Percentiles rank a stretch among this genome's conserved stretches.
Conservation (phyloP, 2,329 filamentous ascomycete genomes). For the Fusarium sulawesiense region DNA sequence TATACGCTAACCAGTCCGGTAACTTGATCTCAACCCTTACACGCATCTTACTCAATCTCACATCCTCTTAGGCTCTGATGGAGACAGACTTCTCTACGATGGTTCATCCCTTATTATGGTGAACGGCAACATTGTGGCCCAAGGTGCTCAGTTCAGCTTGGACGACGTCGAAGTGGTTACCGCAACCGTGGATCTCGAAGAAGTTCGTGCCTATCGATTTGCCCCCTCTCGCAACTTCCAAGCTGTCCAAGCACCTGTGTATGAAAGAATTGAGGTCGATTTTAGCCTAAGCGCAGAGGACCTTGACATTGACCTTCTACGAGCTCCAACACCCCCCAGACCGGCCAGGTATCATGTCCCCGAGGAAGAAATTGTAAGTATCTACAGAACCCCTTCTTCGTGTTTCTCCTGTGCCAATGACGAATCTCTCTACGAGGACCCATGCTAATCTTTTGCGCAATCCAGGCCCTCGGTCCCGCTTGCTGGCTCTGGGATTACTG, state of each 20-base stretch:
- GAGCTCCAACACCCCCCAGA: constrained; percentile 46
- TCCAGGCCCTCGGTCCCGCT: constrained; percentile 26
- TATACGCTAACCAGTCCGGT: constrained; percentile 54
- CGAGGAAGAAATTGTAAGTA: constrained; percentile 40
- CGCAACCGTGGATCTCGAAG: constrained; percentile 76
- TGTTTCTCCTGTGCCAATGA: neutral
- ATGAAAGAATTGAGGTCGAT: constrained; percentile 37
- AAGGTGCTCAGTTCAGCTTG: constrained; percentile 72
- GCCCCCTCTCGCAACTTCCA: constrained; percentile 68
- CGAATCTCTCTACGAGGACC: neutral
- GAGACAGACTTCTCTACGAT: constrained; percentile 66
- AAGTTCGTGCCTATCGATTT: constrained; percentile 71
- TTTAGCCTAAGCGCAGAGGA: constrained; percentile 50
- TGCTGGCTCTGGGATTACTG: constrained; percentile 37
- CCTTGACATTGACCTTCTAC: constrained; percentile 44
- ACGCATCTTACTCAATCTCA: neutral
- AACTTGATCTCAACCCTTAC: accelerated
- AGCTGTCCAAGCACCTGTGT: constrained; percentile 54
- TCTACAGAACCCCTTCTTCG: accelerated
- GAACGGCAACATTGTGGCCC: constrained; percentile 72
- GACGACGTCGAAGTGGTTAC: constrained; percentile 71
- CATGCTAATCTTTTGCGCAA: neutral
- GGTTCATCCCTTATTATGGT: constrained; percentile 70
- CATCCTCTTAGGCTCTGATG: constrained; percentile 58
- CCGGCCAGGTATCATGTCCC: constrained; percentile 35